Percentiles rank a stretch among this genome's conserved stretches.
phyloP scores from a whole-genome alignment of 306 rosid species.

The Myrica gale region DNA sequence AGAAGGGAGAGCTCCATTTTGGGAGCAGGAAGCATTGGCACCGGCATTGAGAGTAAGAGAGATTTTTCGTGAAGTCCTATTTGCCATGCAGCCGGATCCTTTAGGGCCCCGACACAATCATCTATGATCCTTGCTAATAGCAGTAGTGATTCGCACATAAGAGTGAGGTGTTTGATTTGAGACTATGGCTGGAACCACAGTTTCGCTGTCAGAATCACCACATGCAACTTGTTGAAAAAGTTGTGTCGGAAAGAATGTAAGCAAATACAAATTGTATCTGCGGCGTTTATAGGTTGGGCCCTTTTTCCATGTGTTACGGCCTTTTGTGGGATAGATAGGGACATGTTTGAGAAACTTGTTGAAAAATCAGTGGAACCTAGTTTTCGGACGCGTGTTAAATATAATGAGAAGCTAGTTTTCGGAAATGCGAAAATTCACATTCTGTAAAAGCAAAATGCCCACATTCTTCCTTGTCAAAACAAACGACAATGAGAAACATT shows the following conservation, averaged over 20 bases:
- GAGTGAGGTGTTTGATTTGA: slow-evolving; percentile 1
- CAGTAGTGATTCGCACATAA: background rate
- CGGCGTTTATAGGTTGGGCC: slow-evolving; percentile 27
- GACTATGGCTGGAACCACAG: slow-evolving; percentile 23
- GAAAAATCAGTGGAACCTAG: background rate
- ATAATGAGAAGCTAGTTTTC: too few species aligned
- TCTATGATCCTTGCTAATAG: background rate
- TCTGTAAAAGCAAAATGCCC: too few species aligned
- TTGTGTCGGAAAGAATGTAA: too few species aligned
- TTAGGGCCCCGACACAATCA: slow-evolving; percentile 14
- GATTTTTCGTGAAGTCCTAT: slow-evolving; percentile 7
- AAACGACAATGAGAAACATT: too few species aligned
- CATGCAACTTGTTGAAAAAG: background rate
- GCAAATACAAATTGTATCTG: slow-evolving; percentile 17
- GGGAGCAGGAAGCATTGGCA: slow-evolving; percentile 75
- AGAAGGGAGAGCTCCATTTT: slow-evolving; percentile 49
- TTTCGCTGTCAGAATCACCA: slow-evolving; percentile 27
- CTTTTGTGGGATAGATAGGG: slow-evolving; percentile 13
- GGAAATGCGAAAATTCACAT: too few species aligned
- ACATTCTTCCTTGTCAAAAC: too few species aligned
- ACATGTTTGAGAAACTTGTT: slow-evolving; percentile 4
- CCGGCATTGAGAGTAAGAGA: slow-evolving; percentile 48
- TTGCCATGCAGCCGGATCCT: slow-evolving; percentile 12
- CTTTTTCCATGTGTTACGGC: slow-evolving; percentile 12
- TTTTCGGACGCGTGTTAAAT: background rate